Conservation (phyloP, 768 basidiomycete genomes). For the Cubamyces lactineus region DNA sequence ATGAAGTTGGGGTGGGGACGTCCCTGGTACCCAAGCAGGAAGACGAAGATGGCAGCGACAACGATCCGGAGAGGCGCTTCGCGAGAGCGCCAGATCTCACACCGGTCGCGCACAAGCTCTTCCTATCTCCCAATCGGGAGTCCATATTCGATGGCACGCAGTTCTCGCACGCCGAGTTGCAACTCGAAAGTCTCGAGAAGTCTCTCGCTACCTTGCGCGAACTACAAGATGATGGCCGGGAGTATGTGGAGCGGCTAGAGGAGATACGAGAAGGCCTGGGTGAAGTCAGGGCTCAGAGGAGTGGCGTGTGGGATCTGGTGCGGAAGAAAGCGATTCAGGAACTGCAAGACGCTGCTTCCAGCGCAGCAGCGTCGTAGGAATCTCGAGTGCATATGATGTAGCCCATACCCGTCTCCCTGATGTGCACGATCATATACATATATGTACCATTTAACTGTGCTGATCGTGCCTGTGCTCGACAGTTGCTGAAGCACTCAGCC, state of each 20-base stretch:
- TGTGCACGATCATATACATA: too few species aligned
- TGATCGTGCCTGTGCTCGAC: slow-evolving; percentile 2
- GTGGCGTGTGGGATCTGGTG: slow-evolving; percentile 76
- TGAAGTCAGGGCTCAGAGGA: slow-evolving; percentile 69
- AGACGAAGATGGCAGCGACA: slow-evolving; percentile 52
- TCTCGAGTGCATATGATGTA: too few species aligned
- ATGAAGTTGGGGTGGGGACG: slow-evolving; percentile 38
- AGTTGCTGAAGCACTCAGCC: not conserved
- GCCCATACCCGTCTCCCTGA: too few species aligned
- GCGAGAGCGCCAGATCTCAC: slow-evolving; percentile 69
- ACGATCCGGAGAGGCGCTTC: slow-evolving; percentile 46
- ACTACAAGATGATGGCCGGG: slow-evolving; percentile 83
- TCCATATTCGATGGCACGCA: slow-evolving; percentile 56
- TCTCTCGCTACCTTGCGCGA: slow-evolving; percentile 74
- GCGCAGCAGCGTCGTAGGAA: slow-evolving; percentile 15
- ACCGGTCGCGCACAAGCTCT: slow-evolving; percentile 66
- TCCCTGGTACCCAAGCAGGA: slow-evolving; percentile 67
- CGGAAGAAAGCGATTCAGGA: slow-evolving; percentile 76
- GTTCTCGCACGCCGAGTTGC: slow-evolving; percentile 66
- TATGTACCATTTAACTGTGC: not conserved
- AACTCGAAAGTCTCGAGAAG: slow-evolving; percentile 73
- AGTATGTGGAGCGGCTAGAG: slow-evolving; percentile 82
- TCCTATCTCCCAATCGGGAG: slow-evolving; percentile 50
- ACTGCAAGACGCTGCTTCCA: slow-evolving; percentile 63
- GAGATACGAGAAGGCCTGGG: slow-evolving; percentile 85